A percentile compares a stretch with the other conserved stretches of the same genome.
phyloP scores from a whole-genome alignment of 495 filamentous ascomycete species.

The Penicillium atrosanguineum region DNA sequence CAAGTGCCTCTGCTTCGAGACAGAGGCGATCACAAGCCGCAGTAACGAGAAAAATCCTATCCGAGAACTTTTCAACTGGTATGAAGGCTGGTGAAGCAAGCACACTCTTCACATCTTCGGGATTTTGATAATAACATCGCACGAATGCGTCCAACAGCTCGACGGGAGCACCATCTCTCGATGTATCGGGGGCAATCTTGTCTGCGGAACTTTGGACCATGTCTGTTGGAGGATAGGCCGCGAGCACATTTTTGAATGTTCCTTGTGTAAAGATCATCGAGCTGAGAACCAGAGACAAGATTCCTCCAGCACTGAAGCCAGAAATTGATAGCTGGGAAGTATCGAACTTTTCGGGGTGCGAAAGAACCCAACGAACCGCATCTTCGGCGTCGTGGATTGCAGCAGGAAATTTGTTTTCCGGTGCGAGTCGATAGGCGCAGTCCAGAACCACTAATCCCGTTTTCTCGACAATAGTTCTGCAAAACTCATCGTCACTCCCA shows the following conservation, averaged over 20 bases:
- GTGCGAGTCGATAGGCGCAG: conserved; percentile 67
- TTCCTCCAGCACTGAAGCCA: conserved; percentile 15
- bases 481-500: conserved; percentile 28
- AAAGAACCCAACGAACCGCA: conserved; percentile 11
- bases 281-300: background rate
- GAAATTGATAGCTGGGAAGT: conserved; percentile 20
- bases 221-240: background rate
- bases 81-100: background rate
- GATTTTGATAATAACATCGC: background rate
- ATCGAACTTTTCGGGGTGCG: conserved; percentile 7
- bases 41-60: background rate
- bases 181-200: no score
- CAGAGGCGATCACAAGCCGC: background rate
- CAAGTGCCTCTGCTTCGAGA: background rate
- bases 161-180: background rate
- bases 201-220: no score
- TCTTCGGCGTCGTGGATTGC: conserved; percentile 60
- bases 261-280: background rate
- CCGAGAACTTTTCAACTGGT: background rate
- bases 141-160: background rate
- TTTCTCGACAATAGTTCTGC: conserved; percentile 15
- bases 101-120: no score
- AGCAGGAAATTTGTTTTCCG: conserved; percentile 65
- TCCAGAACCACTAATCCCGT: conserved; percentile 24
- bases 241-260: background rate